Base-by-base conservation (phyloP, 1,284 basidiomycete genomes). In the Wolfiporia cocos region DNA sequence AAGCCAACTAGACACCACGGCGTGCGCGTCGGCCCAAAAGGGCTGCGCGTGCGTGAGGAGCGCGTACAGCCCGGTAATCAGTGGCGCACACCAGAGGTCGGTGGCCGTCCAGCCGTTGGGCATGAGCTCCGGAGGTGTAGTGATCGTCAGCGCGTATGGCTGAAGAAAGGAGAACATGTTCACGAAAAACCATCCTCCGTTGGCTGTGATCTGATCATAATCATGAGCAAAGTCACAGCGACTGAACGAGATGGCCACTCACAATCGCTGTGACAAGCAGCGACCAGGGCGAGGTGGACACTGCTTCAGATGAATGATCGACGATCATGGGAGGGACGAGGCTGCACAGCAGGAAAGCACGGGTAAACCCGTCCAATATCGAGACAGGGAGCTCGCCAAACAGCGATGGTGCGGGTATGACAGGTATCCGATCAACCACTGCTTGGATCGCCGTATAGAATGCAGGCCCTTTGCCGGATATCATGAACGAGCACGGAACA, bases 31-130 rank as follows among this genome's bases (percentile, higher is more conserved):
- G 0, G 73, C 74, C 81, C 84, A 88, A 62, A 85, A 85, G 0
- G 84, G 83, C 59, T 86, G 84, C 1, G 81, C 76, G 52, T 88
- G 83, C 14, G 86, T 88, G 44, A 87, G 70, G 48, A 84, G 73
- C 40, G 85, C 81, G 53, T 80, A 86, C 10, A 87, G 57, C 0
- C 69, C 84, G 10, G 83, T 86, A 52, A 77, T 64, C 50, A 76
- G 65, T 29, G 78, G 85, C 24, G 86, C 84, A 64, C 75, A 77
- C 86, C 86, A 88, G 22, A 88, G 58, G 54, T 88, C 85, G 0
- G 73, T 70, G 19, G 77, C 77, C 17, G 80, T 81, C 86, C 85
- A 88, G 4, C 85, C 86, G 47, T 82, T 84, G 0, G 81, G 71
- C 38, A 70, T 69, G 9, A 88, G 67, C 54, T 87, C 85, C 1